These are phyloP conservation scores for Paspalum notatum DNA, from an alignment of 176 grass and related monocot genomes.

Conservation along the genomic window DNA sequence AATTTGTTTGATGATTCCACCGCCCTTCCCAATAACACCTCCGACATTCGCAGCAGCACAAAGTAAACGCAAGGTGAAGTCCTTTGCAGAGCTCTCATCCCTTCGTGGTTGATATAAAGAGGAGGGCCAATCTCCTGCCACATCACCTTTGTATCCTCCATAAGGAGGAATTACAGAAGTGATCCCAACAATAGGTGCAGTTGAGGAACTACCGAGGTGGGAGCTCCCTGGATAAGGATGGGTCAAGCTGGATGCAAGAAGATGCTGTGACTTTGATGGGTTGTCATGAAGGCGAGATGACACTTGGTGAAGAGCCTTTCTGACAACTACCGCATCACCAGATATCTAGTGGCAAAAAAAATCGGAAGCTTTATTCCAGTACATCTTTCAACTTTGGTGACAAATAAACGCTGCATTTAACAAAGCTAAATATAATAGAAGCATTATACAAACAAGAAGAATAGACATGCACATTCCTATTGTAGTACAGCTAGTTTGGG, in stretches of 20 bases:
- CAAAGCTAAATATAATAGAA: not conserved
- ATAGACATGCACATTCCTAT: constrained; percentile 1
- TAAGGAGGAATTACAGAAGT: constrained; percentile 65
- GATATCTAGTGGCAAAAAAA: constrained; percentile 63
- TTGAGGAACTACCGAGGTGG: constrained; percentile 59
- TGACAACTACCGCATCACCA: constrained; percentile 71
- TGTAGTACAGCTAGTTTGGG: not conserved
- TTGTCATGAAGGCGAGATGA: constrained; percentile 92
- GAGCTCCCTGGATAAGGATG: constrained; percentile 55
- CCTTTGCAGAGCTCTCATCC: constrained; percentile 78
- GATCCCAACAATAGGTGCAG: constrained; percentile 66
- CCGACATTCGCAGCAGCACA: constrained; percentile 75
- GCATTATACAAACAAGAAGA: not conserved
- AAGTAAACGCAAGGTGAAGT: constrained; percentile 85
- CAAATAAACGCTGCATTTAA: not conserved
- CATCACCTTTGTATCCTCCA: constrained; percentile 75
- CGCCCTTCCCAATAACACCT: constrained; percentile 93
- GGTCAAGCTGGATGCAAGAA: constrained; percentile 54
- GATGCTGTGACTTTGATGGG: constrained; percentile 87
- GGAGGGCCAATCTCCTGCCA: constrained; percentile 71
- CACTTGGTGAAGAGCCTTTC: constrained; percentile 85
- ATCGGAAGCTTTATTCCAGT: constrained; percentile 2
- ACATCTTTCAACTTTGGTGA: not conserved
- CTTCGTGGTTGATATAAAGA: constrained; percentile 70
- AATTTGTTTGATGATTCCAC: constrained; percentile 94